Evolutionary conservation across 352 stramenopile species (phyloP).

Genomic region (Phytophthora europaea): DNA sequence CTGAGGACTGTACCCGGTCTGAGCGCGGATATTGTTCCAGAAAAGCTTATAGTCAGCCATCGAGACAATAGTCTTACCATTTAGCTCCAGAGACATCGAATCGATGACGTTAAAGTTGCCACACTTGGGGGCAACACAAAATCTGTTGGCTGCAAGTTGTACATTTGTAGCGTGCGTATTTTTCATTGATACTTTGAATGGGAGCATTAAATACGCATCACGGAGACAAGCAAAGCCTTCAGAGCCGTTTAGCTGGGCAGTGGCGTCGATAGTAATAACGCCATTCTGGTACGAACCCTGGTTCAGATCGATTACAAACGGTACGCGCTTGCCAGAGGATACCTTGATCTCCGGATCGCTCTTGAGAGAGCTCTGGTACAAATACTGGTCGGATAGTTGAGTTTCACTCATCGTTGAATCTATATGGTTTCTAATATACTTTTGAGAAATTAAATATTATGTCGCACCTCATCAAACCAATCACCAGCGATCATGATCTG

Average conservation of each 20-base stretch:
- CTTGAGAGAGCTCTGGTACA: too few species aligned
- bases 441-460: too few species aligned
- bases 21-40: constrained; percentile 10
- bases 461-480: too few species aligned
- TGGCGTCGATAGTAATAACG: not conserved
- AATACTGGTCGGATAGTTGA: too few species aligned
- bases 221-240: not conserved
- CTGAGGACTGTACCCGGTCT: not conserved
- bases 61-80: constrained; percentile 5
- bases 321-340: too few species aligned
- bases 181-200: not conserved
- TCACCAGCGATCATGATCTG: too few species aligned
- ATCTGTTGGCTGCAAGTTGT: not conserved
- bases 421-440: too few species aligned
- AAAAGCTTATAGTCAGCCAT: constrained; percentile 19
- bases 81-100: constrained; percentile 10
- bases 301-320: not conserved
- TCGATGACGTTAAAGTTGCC: not conserved
- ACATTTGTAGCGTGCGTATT: not conserved
- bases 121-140: not conserved
- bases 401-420: too few species aligned
- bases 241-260: not conserved
- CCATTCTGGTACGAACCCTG: not conserved
- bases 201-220: not conserved
- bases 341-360: too few species aligned